Base-by-base conservation (phyloP, 345 rosid genomes). In the Diplotaxis tenuifolia region DNA sequence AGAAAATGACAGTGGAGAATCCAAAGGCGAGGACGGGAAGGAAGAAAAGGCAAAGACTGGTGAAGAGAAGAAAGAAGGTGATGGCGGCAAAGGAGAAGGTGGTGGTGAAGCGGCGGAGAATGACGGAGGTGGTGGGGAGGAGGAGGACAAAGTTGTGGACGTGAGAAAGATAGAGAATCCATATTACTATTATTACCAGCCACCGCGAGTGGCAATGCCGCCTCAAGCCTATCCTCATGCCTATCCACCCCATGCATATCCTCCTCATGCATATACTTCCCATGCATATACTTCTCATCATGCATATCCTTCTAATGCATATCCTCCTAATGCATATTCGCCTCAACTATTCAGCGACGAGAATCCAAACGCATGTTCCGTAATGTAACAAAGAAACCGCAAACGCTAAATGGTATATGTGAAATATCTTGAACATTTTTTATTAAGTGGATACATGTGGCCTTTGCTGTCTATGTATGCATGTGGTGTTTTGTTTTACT, bases 271-370 rank as follows among this genome's bases (percentile, higher is more conserved):
- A 38, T 38, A 38, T 38, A 9, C 20, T 6, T 7, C 50, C 2
- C 50, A 42, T 42, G 50, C 50, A n/a, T 45, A 45, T 45, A 9
- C 54, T 15, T 21, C 53, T 7, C 1, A 45, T 10, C n/a, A 40
- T 40, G 49, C 49, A 40, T 40, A 40, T 40, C 16, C 49, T 40
- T 3, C 42, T 36, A 3, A 36, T 36, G 42, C n/a, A 11, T 36
- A 36, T 11, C 6, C 49, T 12, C 49, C 49, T 9, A 25, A 82
- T 9, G 84, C 90, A 14, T 86, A 85, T 40, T 84, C 89, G 15
- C 97, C 95, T 9, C 95, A 91, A 81, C 67, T 87, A 74, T 91
- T 91, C 80, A 91, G 95, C 18, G 97, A 91, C 66, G 97, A 91
- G 81, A 89, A 91, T 84, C 97, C 97, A 59, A 89, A 91, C 70